phyloP scores from a whole-genome alignment of 148 eudicot genomes.

The Chenopodium album region DNA sequence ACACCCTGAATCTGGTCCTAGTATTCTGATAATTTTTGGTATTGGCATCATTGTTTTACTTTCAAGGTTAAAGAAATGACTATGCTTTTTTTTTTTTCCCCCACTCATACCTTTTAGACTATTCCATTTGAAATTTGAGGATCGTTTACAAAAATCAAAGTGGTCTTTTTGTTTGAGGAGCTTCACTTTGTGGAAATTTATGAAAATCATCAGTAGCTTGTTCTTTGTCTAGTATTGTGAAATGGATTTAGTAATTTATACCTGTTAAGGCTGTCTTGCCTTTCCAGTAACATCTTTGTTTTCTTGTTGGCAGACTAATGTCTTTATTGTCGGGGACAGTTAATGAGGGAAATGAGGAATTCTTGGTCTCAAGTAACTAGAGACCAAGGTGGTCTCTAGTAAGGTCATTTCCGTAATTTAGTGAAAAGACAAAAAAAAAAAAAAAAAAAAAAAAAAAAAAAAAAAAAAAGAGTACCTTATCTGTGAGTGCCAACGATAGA shows the following conservation, averaged over 20 bases:
- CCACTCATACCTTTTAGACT: not conserved
- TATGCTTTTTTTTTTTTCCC: not conserved
- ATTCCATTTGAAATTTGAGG: not conserved
- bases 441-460: too few relatives aligned
- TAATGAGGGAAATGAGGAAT: not conserved
- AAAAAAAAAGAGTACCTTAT: too few relatives aligned
- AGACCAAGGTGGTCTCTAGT: too few relatives aligned
- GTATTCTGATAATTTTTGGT: not conserved
- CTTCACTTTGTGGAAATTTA: not conserved
- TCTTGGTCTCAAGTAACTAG: too few relatives aligned
- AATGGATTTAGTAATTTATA: not conserved
- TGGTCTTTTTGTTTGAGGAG: not conserved
- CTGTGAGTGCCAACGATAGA: too few relatives aligned
- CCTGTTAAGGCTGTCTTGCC: not conserved
- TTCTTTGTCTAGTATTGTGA: not conserved
- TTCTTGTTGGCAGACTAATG: not conserved
- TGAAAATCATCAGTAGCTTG: not conserved
- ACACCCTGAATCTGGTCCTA: not conserved
- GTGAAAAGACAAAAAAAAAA: too few relatives aligned
- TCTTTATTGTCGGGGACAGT: not conserved
- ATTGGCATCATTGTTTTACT: not conserved
- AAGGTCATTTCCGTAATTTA: too few relatives aligned
- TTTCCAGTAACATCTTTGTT: not conserved
- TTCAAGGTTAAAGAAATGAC: not conserved
- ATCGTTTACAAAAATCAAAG: not conserved